These are phyloP conservation scores for Eutrema heterophyllum DNA, from an alignment of 345 rosid species.

Conservation along the genomic window DNA sequence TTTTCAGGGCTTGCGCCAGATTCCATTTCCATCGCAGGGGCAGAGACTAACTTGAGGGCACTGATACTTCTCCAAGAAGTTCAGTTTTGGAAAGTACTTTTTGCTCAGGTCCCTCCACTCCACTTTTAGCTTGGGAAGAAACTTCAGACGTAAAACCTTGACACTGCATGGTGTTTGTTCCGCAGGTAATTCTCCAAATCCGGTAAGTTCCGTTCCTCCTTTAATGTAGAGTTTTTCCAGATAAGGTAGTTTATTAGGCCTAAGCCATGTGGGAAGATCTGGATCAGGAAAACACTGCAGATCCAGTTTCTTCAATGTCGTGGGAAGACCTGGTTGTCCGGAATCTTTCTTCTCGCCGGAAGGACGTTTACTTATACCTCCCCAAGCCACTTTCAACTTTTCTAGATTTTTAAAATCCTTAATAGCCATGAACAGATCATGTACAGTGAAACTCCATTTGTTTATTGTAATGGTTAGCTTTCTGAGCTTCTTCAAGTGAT, in stretches of 20 bases:
- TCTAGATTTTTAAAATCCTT: background rate
- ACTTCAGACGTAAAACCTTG: constrained; percentile 27
- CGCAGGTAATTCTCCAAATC: background rate
- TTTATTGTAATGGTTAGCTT: constrained; percentile 38
- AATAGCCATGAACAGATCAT: background rate
- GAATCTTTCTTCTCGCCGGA: too few relatives aligned
- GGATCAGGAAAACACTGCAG: constrained; percentile 31
- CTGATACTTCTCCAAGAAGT: constrained; percentile 21
- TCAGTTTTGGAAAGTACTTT: constrained; percentile 8
- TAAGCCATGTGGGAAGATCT: constrained; percentile 20
- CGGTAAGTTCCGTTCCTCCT: constrained; percentile 31
- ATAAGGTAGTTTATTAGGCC: background rate
- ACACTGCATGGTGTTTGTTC: background rate
- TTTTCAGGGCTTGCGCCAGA: constrained; percentile 12
- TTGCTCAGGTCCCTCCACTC: constrained; percentile 24
- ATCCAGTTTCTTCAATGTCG: constrained; percentile 29
- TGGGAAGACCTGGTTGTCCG: constrained; percentile 5
- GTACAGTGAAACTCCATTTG: background rate
- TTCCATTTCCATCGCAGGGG: constrained; percentile 28
- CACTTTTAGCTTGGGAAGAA: constrained; percentile 23
- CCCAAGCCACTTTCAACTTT: constrained; percentile 41
- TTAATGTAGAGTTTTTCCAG: constrained; percentile 35
- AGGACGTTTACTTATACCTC: constrained; percentile 15
- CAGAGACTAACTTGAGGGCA: constrained; percentile 30
- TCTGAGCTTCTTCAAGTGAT: constrained; percentile 22